These are phyloP conservation scores for Heliocybe sulcata DNA, from an alignment of 1,284 basidiomycete genomes.

Conservation along the genomic window DNA sequence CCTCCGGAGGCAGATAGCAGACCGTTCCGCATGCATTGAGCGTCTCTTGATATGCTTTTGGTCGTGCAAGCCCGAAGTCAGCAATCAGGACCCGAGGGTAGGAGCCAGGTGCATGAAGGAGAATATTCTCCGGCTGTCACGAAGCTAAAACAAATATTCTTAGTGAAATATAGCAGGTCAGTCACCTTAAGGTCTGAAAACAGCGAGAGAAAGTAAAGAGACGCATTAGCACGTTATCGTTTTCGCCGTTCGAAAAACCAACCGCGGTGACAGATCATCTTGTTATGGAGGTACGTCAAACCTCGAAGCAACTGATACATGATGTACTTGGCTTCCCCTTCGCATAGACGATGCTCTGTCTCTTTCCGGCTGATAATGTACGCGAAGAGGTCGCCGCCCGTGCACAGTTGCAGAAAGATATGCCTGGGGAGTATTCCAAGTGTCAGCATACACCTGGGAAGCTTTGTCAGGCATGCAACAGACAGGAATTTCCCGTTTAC, in stretches of 20 bases:
- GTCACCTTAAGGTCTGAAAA: conserved; percentile 65
- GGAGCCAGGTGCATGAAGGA: conserved; percentile 65
- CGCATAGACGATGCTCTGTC: conserved; percentile 45
- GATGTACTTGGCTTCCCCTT: conserved; percentile 79
- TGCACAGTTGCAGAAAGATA: conserved; percentile 73
- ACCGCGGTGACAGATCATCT: conserved; percentile 79
- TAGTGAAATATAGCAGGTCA: not conserved
- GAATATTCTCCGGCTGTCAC: conserved; percentile 75
- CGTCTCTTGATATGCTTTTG: conserved; percentile 70
- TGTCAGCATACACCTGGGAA: not conserved
- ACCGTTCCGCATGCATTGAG: conserved; percentile 79
- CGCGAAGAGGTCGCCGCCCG: conserved; percentile 73
- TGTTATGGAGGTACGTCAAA: conserved; percentile 68
- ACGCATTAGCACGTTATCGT: not conserved
- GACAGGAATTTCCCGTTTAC: conserved; percentile 57
- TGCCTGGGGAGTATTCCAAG: conserved; percentile 32
- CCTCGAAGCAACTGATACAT: conserved; percentile 75
- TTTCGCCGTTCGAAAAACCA: conserved; percentile 1
- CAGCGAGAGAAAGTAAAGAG: not conserved
- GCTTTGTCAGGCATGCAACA: conserved; percentile 12
- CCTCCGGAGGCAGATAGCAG: conserved; percentile 81
- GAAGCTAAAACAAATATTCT: not conserved
- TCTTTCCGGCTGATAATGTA: conserved; percentile 62
- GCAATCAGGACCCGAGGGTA: conserved; percentile 81
- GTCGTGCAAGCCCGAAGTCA: conserved; percentile 82